These are phyloP conservation scores for Talaromyces marneffei DNA, from an alignment of 2,329 filamentous ascomycete genomes.

Conservation along the genomic window DNA sequence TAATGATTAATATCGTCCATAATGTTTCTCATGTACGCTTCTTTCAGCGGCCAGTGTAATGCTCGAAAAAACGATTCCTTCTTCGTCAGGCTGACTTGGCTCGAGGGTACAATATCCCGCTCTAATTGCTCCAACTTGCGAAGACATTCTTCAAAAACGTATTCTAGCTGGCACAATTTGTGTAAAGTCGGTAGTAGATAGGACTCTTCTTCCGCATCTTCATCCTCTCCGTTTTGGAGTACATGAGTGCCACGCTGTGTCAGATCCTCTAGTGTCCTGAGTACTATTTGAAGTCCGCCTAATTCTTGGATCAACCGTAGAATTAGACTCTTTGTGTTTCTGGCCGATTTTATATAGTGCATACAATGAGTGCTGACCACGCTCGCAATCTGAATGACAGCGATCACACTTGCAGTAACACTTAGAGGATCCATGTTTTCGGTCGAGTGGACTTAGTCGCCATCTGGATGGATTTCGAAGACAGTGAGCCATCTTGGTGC, in stretches of 20 bases:
- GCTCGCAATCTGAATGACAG: conserved; percentile 14
- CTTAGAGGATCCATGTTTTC: conserved; percentile 18
- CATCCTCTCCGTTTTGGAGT: background rate
- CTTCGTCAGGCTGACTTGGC: background rate
- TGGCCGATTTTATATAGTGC: conserved; percentile 9
- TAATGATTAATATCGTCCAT: conserved; percentile 10
- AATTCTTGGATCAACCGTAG: conserved; percentile 10
- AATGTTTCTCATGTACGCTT: conserved; percentile 3
- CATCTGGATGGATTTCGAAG: background rate
- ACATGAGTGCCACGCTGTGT: background rate
- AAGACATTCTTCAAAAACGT: conserved; percentile 11
- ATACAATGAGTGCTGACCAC: conserved; percentile 9
- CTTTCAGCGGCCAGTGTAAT: conserved; percentile 11
- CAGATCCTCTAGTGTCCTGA: conserved; percentile 4
- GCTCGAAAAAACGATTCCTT: background rate
- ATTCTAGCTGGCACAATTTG: conserved; percentile 1
- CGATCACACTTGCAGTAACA: conserved; percentile 17
- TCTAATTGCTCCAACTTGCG: conserved; percentile 4
- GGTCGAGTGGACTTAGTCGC: background rate
- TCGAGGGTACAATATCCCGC: conserved; percentile 2
- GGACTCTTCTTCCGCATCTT: background rate
- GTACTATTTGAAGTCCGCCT: conserved; percentile 12
- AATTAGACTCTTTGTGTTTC: conserved; percentile 3
- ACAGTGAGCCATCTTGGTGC: background rate
- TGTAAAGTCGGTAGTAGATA: conserved; percentile 10